A percentile compares a stretch with the other conserved stretches of the same genome.
These are phyloP conservation scores for Apiospora arundinis DNA, from an alignment of 2,329 filamentous ascomycete species.

Conservation along the genomic window DNA sequence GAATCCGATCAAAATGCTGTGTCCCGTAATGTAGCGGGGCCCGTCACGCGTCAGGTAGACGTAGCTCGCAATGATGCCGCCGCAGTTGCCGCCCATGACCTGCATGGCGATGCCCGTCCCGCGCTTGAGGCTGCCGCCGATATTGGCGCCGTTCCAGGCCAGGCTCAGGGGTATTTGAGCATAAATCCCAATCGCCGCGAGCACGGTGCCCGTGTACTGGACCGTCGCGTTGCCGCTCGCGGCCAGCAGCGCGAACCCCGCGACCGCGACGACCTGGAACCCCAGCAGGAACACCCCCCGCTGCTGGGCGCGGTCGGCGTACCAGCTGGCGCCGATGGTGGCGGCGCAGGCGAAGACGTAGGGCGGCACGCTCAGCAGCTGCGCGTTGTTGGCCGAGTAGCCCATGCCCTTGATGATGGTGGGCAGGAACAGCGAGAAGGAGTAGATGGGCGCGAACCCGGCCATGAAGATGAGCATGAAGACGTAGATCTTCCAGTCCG, in stretches of 20 bases:
- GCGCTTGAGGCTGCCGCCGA: conserved; percentile 60
- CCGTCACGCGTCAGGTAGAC: conserved; percentile 53
- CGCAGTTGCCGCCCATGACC: conserved; percentile 65
- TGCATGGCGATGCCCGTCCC: conserved; percentile 63
- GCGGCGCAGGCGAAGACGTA: conserved; percentile 62
- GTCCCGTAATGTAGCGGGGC: conserved; percentile 43
- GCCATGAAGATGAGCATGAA: conserved; percentile 69
- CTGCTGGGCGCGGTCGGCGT: conserved; percentile 36
- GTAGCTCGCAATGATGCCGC: conserved; percentile 38
- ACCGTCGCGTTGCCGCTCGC: conserved; percentile 44
- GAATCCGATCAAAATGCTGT: conserved; percentile 43
- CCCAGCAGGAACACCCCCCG: conserved; percentile 50
- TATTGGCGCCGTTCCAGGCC: conserved; percentile 66
- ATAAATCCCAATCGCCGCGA: conserved; percentile 55
- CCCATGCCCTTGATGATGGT: conserved; percentile 61
- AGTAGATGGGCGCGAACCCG: conserved; percentile 63
- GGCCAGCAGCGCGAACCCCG: conserved; percentile 51
- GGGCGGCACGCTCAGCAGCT: conserved; percentile 68
- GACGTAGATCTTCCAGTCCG: conserved; percentile 62
- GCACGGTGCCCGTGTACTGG: conserved; percentile 56
- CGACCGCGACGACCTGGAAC: conserved; percentile 51
- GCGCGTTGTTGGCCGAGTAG: conserved; percentile 58
- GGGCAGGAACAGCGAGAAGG: conserved; percentile 67
- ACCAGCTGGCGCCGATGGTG: conserved; percentile 56
- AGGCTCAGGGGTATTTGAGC: conserved; percentile 61